Base-by-base conservation (phyloP, 1,284 basidiomycete species). In the Hymenochaete sp. region DNA sequence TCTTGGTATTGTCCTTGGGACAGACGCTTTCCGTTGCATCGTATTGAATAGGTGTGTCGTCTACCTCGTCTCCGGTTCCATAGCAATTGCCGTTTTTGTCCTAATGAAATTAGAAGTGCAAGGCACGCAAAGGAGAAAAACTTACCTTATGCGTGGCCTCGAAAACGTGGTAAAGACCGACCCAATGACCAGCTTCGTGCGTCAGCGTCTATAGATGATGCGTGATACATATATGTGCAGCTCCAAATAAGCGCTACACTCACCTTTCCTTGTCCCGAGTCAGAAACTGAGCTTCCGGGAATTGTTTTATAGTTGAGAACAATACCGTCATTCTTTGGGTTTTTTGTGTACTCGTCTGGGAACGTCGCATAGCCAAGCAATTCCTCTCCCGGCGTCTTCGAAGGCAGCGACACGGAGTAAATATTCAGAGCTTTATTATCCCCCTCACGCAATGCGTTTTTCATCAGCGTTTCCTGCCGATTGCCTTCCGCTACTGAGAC, bases 21-120 rank as follows among this genome's bases (percentile, higher is more conserved):
- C 71, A 74, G 11, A 70, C 71, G 31, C n/a, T n/a, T n/a, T 52
- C 64, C 3, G 70, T 68, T 50, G 70, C 46, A 14, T 56, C 57
- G 1, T 64, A 60, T 57, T 74, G 71, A 18, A 68, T 56, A 13
- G 72, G 69, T 2, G 75, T 76, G 53, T 77, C 76, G 27, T 56
- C 54, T 42, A 79, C 73, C 33, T 50, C 52, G 44, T 71, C 68
- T 13, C 68, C 68, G 3, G 55, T 44, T 1, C 59, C 58, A 3
- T 52, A 49, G 53, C 69, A 71, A 3, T 69, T 67, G 67, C 37
- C 50, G 9, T 39, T 57, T 29, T 3, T 3, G 8, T 10, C 3
- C 22, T 10, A 24, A 24, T 21, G n/a, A 21, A 4, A 38, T n/a
- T 3, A 26, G 21, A 40, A 11, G 18, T 26, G n/a, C 13, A 40